These are phyloP conservation scores for Edaphochlamys debaryana DNA, from an alignment of 139 green algal species.

Conservation along the genomic window DNA sequence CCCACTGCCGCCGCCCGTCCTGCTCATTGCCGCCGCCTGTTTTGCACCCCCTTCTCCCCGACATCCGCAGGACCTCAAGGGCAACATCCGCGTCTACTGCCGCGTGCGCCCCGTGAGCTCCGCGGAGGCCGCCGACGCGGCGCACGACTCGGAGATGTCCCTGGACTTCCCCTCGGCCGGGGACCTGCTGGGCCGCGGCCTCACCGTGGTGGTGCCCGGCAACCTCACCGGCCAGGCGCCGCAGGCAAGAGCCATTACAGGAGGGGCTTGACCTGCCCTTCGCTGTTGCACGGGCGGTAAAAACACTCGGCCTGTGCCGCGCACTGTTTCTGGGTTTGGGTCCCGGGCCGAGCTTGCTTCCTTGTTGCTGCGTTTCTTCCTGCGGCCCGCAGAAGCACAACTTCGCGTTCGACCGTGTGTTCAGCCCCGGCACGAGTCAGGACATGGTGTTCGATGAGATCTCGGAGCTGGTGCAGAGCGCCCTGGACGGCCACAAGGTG, in stretches of 20 bases:
- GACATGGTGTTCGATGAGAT: conserved; percentile 91
- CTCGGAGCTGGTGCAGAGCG: conserved; percentile 85
- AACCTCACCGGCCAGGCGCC: conserved; percentile 35
- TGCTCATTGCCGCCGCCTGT: no score
- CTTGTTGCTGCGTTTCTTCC: no score
- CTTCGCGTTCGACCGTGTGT: conserved; percentile 85
- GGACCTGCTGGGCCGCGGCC: conserved; percentile 59
- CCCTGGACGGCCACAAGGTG: conserved; percentile 93
- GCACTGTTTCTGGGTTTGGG: no score
- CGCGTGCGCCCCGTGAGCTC: conserved; percentile 76
- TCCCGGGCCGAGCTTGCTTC: no score
- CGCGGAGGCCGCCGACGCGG: conserved; percentile 37
- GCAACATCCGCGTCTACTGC: conserved; percentile 97
- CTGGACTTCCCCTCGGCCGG: conserved; percentile 47
- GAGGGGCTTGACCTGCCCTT: not conserved
- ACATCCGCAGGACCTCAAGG: conserved; percentile 88
- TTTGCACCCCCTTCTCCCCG: not conserved
- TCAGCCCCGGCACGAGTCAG: conserved; percentile 74
- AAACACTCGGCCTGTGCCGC: no score
- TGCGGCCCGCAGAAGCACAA: conserved; percentile 43
- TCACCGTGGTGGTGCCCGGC: conserved; percentile 57
- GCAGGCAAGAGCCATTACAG: conserved; percentile 10
- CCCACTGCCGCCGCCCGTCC: no score
- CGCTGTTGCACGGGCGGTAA: no score
- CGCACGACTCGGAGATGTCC: conserved; percentile 37